Base-by-base conservation (phyloP, 345 rosid species). In the Bruguiera gymnorhiza region DNA sequence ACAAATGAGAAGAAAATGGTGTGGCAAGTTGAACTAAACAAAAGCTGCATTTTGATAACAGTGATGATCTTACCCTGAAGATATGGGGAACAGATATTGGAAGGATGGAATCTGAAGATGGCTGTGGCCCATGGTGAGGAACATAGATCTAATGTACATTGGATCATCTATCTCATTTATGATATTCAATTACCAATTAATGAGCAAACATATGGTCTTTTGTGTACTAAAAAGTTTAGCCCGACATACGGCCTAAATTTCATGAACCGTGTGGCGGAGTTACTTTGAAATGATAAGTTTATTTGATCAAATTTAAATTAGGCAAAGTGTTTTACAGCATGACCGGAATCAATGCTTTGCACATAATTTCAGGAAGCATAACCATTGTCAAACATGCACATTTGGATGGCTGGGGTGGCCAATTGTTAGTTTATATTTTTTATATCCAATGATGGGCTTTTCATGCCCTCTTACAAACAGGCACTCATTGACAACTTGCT, bases 1-100 rank as follows among this genome's bases (percentile, higher is more conserved):
- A 20, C 48, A 13, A 31, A 50, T 20, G 0, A 56, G 50, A 58
- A 8, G 19, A 50, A 18, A 20, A 62, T 53, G 13, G 70, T 13
- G 9, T 27, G 58, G 62, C 2, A 60, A 60, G 56, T 52, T 24
- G 67, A 51, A 36, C 68, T 64, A 52, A 72, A 56, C 37, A 43
- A 20, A 58, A 58, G 72, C 30, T 80, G 64, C 31, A 53, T 30
- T 77, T 62, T 30, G 67, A 77, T 72, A 86, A 82, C 91, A 95
- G 99, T 82, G 99, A 92, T 78, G 99, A 95, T 84, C 96, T 90
- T 67, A 88, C 96, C 20, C 68, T 95, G 73, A 95, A 92, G 87
- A 84, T 95, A 81, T 95, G 97, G 99, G 83, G 65, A 43, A 61
- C 89, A 51, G 89, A 91, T 76, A 77, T 72, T 65, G 50, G 56